Evolutionary conservation across 306 rosid genomes (phyloP).

Genomic region (Crotalaria pallida): DNA sequence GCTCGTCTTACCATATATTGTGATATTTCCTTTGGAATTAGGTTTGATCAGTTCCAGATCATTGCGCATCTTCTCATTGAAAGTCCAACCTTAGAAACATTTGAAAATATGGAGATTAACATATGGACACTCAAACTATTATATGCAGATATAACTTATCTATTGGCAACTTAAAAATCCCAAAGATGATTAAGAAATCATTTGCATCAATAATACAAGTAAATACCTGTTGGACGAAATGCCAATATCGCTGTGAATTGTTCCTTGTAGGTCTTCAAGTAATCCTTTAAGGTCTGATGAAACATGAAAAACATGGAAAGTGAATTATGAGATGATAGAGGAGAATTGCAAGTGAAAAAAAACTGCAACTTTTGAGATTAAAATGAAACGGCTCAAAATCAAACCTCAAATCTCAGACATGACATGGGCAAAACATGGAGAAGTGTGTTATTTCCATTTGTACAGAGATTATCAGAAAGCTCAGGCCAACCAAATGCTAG

Average conservation of each 20-base stretch:
- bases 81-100: slow-evolving; percentile 45
- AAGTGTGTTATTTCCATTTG: slow-evolving; percentile 38
- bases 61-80: slow-evolving; percentile 39
- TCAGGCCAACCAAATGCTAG: slow-evolving; percentile 43
- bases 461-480: slow-evolving; percentile 37
- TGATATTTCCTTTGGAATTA: slow-evolving; percentile 40
- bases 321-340: neutral
- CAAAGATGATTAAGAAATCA: neutral
- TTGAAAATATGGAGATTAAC: neutral
- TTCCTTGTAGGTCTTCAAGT: slow-evolving; percentile 44
- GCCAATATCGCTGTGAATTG: slow-evolving; percentile 43
- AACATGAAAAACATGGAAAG: slow-evolving; percentile 8
- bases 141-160: neutral
- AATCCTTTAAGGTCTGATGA: slow-evolving; percentile 40
- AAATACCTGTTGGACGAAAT: slow-evolving; percentile 52
- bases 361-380: neutral
- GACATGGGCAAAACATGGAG: slow-evolving; percentile 56
- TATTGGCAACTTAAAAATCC: neutral
- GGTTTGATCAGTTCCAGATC: slow-evolving; percentile 47
- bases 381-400: slow-evolving; percentile 10
- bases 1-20: slow-evolving; percentile 40
- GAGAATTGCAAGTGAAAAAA: neutral
- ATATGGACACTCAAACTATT: neutral
- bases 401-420: slow-evolving; percentile 45
- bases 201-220: neutral